Conservation (phyloP, 2,329 filamentous ascomycete species). For the Diaporthe destruens region DNA sequence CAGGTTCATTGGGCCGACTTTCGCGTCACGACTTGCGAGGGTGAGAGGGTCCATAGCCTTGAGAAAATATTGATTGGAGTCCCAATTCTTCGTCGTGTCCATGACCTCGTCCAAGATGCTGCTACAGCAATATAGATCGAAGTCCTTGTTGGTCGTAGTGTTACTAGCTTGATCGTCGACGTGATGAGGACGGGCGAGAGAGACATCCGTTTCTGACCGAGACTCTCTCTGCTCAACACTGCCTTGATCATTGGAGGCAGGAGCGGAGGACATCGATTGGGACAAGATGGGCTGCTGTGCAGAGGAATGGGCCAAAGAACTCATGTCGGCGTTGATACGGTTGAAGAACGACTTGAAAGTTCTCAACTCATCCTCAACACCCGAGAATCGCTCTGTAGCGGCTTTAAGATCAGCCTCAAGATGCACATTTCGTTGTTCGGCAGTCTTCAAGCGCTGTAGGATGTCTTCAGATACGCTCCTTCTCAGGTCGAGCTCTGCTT, state of each 20-base stretch:
- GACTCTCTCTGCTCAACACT: background rate
- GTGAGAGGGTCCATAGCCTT: background rate
- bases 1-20: background rate
- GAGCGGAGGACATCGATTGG: no score
- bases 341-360: background rate
- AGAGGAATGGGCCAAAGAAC: background rate
- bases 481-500: background rate
- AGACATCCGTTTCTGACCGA: background rate
- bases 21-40: background rate
- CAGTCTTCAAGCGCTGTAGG: background rate
- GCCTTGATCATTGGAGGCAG: background rate
- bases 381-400: background rate
- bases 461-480: background rate
- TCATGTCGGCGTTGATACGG: background rate
- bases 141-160: background rate
- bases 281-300: background rate
- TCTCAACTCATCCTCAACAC: background rate
- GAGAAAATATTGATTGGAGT: background rate
- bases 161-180: background rate
- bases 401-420: background rate
- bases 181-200: background rate
- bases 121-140: background rate
- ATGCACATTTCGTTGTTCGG: background rate
- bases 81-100: background rate
- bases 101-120: background rate